These are phyloP conservation scores for Penicillium pulvis DNA, from an alignment of 495 filamentous ascomycete genomes.

Conservation along the genomic window DNA sequence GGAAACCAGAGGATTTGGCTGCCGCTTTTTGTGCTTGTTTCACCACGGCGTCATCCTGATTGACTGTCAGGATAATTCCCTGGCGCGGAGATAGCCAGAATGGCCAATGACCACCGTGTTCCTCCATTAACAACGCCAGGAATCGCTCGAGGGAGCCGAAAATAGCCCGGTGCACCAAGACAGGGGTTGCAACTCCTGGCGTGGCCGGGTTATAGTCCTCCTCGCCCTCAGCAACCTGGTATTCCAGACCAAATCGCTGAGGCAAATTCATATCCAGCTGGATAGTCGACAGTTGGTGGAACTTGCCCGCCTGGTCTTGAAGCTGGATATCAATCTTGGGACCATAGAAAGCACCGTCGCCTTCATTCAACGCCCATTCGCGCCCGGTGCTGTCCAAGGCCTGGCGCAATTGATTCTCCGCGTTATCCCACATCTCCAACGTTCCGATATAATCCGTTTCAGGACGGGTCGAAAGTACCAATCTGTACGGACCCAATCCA, in stretches of 20 bases:
- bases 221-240: constrained; percentile 55
- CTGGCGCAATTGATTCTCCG: constrained; percentile 70
- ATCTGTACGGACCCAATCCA: constrained; percentile 69
- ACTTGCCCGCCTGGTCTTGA: constrained; percentile 79
- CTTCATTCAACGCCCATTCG: constrained; percentile 71
- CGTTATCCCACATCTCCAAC: constrained; percentile 77
- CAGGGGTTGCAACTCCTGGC: constrained; percentile 69
- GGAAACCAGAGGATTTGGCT: constrained; percentile 39
- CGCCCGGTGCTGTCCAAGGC: constrained; percentile 68
- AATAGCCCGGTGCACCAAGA: constrained; percentile 87
- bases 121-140: constrained; percentile 84
- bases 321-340: constrained; percentile 94
- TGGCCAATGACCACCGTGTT: constrained; percentile 80
- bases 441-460: constrained; percentile 76
- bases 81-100: constrained; percentile 91
- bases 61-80: constrained; percentile 75
- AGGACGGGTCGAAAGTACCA: constrained; percentile 82
- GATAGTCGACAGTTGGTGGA: constrained; percentile 89
- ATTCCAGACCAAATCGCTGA: constrained; percentile 76
- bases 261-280: constrained; percentile 95
- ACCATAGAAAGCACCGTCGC: constrained; percentile 92
- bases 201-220: constrained; percentile 70
- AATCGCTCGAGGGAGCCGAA: constrained; percentile 86
- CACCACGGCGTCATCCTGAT: constrained; percentile 60
- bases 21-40: constrained; percentile 54